Evolutionary conservation across 768 basidiomycete species (phyloP), one percentile per base, ranked within the genome.

Genomic region (Leccinum subtestaceum): DNA sequence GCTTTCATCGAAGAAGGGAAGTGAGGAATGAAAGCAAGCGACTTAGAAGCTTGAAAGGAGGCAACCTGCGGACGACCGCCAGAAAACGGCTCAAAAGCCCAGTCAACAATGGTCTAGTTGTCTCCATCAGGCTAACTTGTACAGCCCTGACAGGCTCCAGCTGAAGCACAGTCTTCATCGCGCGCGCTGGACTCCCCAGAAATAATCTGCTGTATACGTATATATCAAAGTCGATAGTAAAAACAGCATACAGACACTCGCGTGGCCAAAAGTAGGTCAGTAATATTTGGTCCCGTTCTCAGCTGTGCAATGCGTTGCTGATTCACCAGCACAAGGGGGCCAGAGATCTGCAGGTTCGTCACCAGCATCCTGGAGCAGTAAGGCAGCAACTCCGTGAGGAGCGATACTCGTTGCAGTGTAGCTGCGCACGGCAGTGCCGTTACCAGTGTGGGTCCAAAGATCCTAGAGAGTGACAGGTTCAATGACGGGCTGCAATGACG

Each of bases 391-490:
- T 2, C 87, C 85, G 62, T 89, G 88, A 4, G 84, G 66, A 7
- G 84, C 82, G 4, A 89, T 81, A n/a, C 65, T 69, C 3, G 65
- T 56, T 2, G 77, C 78, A 2, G 70, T 73, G 64, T 86, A 80
- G 65, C 76, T 81, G 6, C 87, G 80, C 34, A 86, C 76, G 2
- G 83, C 83, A 0, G 84, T 88, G 4, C 85, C 86, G 60, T 88
- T 88, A 66, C 81, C 72, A 6, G 84, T 88, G 66, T 89, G 87
- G 4, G 83, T 73, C 88, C 88, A 90, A 10, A 89, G 75, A 65
- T 90, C 88, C 85, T 89, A 56, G 32, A 51, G 47, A 51, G 47
- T 10, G 9, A n/a, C 2, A 25, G 13, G 23, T 10, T 66, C n/a
- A 55, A 29, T 31, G 7, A 45, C 1, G 29, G 27, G 23, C 5